Evolutionary conservation across 352 stramenopile genomes (phyloP), one percentile per base, ranked within the genome.

Genomic region (Albugo laibachii): DNA sequence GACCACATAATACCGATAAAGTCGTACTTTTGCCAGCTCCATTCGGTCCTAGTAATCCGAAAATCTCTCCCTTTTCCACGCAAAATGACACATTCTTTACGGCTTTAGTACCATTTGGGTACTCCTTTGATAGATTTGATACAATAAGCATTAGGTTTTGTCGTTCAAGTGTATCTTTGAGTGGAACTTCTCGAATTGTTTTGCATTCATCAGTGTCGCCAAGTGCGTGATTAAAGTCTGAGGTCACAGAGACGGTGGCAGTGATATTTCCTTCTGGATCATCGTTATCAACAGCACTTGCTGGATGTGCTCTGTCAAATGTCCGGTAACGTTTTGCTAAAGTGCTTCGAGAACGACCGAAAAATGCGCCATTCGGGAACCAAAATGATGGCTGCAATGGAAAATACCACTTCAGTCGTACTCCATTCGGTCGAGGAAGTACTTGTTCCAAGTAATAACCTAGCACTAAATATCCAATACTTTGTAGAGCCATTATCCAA

Each of bases 21-120:
- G 89, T 96, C 14, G 95, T 98, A 31, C 91, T 97, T 50, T 98
- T 97, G 13, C 92, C 89, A 8, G 85, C 80, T 0, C 92, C 92
- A 58, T 97, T 98, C 11, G 83, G 79, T 5, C 92, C 92, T 6
- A 97, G 56, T 0, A 97, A 50, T 0, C 87, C 88, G 44, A 97
- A 94, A 36, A 95, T 88, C 52, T 96, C 79, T n/a, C 91, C 85
- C 24, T 80, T 80, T 43, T 73, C 66, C 13, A 97, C 83, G 10
- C 63, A 72, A 47, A 96, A 80, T 14, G 77, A 89, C 1, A 95
- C 62, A n/a, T 81, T 68, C 14, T 69, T 57, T 13, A 96, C 56
- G 0, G 83, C 85, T 19, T 78, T 52, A 53, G 82, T 86, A 12
- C 77, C 77, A 40, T 84, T 78, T 4, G 67, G 59, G 55, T 84